These are phyloP conservation scores for Aspergillus panamensis DNA, from an alignment of 495 filamentous ascomycete genomes.

Conservation along the genomic window DNA sequence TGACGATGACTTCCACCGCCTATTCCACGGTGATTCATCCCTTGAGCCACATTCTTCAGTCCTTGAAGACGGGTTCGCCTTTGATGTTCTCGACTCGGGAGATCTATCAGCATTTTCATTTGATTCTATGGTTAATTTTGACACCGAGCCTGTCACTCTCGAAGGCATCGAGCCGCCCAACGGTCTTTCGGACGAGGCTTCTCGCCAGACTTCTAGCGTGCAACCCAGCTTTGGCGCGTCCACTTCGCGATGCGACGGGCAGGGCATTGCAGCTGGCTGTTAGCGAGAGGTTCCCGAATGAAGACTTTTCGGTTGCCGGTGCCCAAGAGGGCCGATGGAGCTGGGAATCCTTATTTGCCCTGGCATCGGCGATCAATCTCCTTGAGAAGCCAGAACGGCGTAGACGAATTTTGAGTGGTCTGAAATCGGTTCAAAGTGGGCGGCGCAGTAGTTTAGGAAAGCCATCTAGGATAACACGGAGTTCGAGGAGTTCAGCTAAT, in stretches of 20 bases:
- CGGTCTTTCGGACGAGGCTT: constrained; percentile 55
- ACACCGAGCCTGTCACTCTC: constrained; percentile 55
- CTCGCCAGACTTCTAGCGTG: constrained; percentile 63
- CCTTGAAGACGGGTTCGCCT: constrained; percentile 72
- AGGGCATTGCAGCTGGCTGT: constrained; percentile 69
- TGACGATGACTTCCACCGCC: constrained; percentile 65
- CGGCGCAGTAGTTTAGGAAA: constrained; percentile 41
- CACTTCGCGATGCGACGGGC: constrained; percentile 86
- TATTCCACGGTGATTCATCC: constrained; percentile 69
- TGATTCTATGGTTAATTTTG: constrained; percentile 83
- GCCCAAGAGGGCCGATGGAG: constrained; percentile 34
- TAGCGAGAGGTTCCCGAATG: constrained; percentile 38
- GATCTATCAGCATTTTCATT: constrained; percentile 65
- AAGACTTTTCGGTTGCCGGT: constrained; percentile 30
- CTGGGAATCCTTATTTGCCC: constrained; percentile 47
- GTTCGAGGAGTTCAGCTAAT: constrained; percentile 41
- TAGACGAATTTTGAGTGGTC: constrained; percentile 25
- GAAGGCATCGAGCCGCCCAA: constrained; percentile 46
- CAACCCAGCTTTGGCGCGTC: constrained; percentile 91
- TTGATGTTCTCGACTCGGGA: constrained; percentile 57
- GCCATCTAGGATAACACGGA: constrained; percentile 32
- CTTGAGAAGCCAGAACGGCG: constrained; percentile 37
- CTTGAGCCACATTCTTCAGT: constrained; percentile 67
- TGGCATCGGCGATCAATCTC: constrained; percentile 47
- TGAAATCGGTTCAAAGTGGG: constrained; percentile 28